Evolutionary conservation across 208 protist species (phyloP).

Genomic region (Crithidia brevicula): DNA sequence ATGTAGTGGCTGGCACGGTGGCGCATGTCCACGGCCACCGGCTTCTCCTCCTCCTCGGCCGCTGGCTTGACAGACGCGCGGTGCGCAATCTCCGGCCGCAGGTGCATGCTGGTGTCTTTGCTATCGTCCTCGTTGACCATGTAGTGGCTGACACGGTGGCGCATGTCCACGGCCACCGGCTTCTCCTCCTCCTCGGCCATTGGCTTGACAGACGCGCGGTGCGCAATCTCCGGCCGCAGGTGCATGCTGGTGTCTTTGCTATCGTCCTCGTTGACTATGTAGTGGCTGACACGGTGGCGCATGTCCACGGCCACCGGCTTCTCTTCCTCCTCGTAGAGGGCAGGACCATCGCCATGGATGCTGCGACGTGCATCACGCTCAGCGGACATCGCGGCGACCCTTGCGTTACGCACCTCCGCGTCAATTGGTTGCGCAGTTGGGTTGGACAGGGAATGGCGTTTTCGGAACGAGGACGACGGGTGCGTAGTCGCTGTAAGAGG

Average conservation of each 20-base stretch:
- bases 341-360: conserved; percentile 1
- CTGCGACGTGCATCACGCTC: conserved; percentile 1
- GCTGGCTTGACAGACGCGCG: conserved; percentile 1
- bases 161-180: background rate
- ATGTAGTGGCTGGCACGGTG: conserved; percentile 4
- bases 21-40: background rate
- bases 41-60: background rate
- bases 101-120: background rate
- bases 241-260: background rate
- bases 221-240: conserved; percentile 3
- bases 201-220: conserved; percentile 3
- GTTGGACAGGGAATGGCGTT: background rate
- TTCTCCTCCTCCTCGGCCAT: background rate
- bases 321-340: conserved; percentile 2
- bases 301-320: background rate
- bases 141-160: conserved; percentile 1
- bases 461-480: background rate
- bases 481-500: background rate
- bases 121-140: conserved; percentile 5
- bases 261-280: conserved; percentile 9
- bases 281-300: background rate
- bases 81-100: conserved; percentile 5
- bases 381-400: background rate
- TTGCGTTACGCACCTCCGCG: background rate
- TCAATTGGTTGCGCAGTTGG: background rate